Conservation (phyloP, 2,329 filamentous ascomycete species). For the Exophiala sideris region DNA sequence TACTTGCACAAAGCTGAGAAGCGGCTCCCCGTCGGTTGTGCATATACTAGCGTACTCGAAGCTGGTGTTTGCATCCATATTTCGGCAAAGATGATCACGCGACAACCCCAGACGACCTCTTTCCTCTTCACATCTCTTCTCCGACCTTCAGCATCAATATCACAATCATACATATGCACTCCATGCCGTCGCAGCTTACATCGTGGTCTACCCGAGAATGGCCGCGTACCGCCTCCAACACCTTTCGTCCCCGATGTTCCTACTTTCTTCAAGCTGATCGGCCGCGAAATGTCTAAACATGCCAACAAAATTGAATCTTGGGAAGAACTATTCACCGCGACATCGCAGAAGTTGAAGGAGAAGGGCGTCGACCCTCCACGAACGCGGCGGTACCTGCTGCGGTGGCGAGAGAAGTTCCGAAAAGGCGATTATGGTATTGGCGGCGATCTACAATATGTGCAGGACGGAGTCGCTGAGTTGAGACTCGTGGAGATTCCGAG, state of each 20-base stretch:
- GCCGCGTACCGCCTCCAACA: conserved; percentile 63
- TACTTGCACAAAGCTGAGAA: too few species aligned
- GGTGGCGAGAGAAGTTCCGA: conserved; percentile 83
- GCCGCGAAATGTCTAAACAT: conserved; percentile 78
- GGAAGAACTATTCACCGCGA: conserved; percentile 83
- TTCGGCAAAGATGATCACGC: conserved; percentile 14
- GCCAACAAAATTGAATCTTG: conserved; percentile 83
- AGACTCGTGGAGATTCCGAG: conserved; percentile 55
- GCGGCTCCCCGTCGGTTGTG: not conserved
- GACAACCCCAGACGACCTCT: conserved; percentile 5
- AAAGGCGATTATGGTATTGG: conserved; percentile 74
- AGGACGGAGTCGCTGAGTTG: conserved; percentile 57
- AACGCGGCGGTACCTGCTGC: conserved; percentile 75
- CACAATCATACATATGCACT: conserved; percentile 22
- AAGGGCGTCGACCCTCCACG: conserved; percentile 84
- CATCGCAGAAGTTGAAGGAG: conserved; percentile 72
- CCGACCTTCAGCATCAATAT: conserved; percentile 16
- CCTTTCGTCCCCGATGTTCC: conserved; percentile 51
- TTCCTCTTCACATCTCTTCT: conserved; percentile 21
- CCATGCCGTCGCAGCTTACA: conserved; percentile 25
- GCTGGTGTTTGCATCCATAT: not conserved
- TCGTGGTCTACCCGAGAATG: conserved; percentile 16
- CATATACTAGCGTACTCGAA: not conserved
- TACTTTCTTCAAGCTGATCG: conserved; percentile 88
- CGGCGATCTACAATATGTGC: conserved; percentile 75